Conservation (phyloP, 2,329 filamentous ascomycete genomes). For the Talaromyces sp. region DNA sequence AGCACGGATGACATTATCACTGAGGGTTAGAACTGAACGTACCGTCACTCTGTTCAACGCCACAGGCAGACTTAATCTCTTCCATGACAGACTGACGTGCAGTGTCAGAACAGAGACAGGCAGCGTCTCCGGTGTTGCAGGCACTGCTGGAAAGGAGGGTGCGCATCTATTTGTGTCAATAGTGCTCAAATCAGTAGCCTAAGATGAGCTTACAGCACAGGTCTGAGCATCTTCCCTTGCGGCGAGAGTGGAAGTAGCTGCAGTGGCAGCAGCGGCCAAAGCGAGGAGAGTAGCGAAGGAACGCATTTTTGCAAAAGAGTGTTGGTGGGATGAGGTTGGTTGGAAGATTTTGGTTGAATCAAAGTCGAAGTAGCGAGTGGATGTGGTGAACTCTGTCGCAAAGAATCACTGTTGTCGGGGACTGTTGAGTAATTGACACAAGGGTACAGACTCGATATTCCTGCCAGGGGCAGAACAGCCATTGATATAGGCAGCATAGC, state of each 20-base stretch:
- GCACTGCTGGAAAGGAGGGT: slow-evolving; percentile 14
- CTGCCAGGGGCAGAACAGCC: neutral
- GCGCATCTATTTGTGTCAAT: slow-evolving; percentile 10
- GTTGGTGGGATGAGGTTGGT: neutral
- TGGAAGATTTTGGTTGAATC: neutral
- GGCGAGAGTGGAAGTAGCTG: slow-evolving; percentile 6
- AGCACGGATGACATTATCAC: neutral
- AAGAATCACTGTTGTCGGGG: neutral
- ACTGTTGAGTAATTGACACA: too few species aligned
- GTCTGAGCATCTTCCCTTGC: slow-evolving; percentile 10
- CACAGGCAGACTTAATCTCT: slow-evolving; percentile 17
- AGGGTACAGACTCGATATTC: too few species aligned
- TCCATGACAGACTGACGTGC: slow-evolving; percentile 12
- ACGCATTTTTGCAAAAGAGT: slow-evolving; percentile 14
- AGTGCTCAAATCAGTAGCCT: neutral
- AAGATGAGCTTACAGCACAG: slow-evolving; percentile 9
- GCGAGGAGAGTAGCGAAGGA: slow-evolving; percentile 13
- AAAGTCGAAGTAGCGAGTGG: neutral
- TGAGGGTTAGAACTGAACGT: neutral
- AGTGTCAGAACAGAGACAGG: slow-evolving; percentile 16
- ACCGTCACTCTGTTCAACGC: slow-evolving; percentile 14
- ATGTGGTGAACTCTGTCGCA: neutral
- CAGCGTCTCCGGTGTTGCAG: slow-evolving; percentile 18
- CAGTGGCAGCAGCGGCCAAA: slow-evolving; percentile 14
- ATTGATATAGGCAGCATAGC: neutral